Conservation (phyloP, 2,329 filamentous ascomycete genomes). For the Penicillium corylophilum region DNA sequence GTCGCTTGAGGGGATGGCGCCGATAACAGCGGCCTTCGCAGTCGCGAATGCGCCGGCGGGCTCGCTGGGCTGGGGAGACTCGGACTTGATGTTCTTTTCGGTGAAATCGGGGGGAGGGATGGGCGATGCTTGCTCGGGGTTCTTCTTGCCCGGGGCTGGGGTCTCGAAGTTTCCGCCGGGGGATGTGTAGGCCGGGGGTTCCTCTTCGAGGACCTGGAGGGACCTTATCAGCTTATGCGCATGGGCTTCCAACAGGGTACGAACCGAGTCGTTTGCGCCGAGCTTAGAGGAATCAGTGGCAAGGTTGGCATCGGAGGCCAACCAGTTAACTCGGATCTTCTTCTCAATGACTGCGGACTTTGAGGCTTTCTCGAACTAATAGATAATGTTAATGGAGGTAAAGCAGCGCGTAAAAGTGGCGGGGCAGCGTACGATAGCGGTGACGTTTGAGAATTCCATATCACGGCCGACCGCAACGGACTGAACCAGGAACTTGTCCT, state of each 20-base stretch:
- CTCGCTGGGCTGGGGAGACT: constrained; percentile 39
- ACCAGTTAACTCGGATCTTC: constrained; percentile 91
- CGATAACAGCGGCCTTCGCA: constrained; percentile 51
- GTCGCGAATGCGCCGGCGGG: constrained; percentile 31
- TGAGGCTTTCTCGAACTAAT: constrained; percentile 70
- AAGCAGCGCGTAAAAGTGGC: constrained; percentile 3
- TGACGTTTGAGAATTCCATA: constrained; percentile 78
- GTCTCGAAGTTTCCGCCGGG: constrained; percentile 52
- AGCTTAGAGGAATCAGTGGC: constrained; percentile 22
- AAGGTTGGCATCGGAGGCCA: constrained; percentile 59
- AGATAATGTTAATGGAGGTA: constrained; percentile 15
- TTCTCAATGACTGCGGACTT: constrained; percentile 82
- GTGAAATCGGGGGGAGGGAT: constrained; percentile 37
- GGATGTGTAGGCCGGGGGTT: constrained; percentile 57
- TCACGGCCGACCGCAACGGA: constrained; percentile 80
- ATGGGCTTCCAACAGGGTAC: constrained; percentile 9
- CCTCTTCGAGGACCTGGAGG: constrained; percentile 39
- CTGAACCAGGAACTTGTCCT: constrained; percentile 97
- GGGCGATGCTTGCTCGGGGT: constrained; percentile 32
- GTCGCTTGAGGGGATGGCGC: constrained; percentile 52
- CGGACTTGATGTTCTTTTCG: constrained; percentile 34
- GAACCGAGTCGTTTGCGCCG: constrained; percentile 38
- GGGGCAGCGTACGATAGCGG: constrained; percentile 67
- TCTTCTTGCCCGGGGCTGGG: constrained; percentile 44
- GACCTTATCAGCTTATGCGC: constrained; percentile 5